Evolutionary conservation across 768 basidiomycete species (phyloP).

Genomic region (Auricularia sp.): DNA sequence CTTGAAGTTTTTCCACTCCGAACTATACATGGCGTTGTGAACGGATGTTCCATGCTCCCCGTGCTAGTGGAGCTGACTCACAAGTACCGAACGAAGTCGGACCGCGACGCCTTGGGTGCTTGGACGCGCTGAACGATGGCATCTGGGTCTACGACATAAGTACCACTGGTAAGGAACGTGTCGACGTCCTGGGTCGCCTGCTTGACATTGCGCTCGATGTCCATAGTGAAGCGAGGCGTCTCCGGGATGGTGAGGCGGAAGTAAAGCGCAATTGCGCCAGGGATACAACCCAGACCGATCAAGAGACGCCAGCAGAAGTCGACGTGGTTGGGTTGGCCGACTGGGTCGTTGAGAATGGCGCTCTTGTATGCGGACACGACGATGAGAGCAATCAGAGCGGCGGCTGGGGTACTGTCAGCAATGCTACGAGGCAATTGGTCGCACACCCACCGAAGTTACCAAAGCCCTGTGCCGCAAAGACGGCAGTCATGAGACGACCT

Average conservation of each 20-base stretch:
- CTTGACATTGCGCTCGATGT: constrained; percentile 74
- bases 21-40: constrained; percentile 23
- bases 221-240: constrained; percentile 87
- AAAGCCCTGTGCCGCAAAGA: constrained; percentile 82
- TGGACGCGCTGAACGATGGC: constrained; percentile 48
- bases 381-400: constrained; percentile 56
- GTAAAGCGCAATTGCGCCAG: constrained; percentile 72
- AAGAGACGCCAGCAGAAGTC: constrained; percentile 81
- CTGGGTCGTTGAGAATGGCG: constrained; percentile 36
- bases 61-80: constrained; percentile 20
- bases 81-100: constrained; percentile 43
- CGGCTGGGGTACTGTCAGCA: constrained; percentile 29
- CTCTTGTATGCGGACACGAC: constrained; percentile 59
- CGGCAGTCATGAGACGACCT: constrained; percentile 82
- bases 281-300: constrained; percentile 80
- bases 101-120: constrained; percentile 55
- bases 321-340: constrained; percentile 35
- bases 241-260: constrained; percentile 91
- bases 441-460: constrained; percentile 57
- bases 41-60: background rate
- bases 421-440: background rate
- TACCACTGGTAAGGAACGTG: constrained; percentile 45
- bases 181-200: constrained; percentile 69
- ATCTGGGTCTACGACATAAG: constrained; percentile 41
- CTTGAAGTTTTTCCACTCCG: constrained; percentile 66